Evolutionary conservation across 176 grass and related monocot genomes (phyloP), one percentile per base, ranked within the genome.

Genomic region (Aegilops umbellulata): DNA sequence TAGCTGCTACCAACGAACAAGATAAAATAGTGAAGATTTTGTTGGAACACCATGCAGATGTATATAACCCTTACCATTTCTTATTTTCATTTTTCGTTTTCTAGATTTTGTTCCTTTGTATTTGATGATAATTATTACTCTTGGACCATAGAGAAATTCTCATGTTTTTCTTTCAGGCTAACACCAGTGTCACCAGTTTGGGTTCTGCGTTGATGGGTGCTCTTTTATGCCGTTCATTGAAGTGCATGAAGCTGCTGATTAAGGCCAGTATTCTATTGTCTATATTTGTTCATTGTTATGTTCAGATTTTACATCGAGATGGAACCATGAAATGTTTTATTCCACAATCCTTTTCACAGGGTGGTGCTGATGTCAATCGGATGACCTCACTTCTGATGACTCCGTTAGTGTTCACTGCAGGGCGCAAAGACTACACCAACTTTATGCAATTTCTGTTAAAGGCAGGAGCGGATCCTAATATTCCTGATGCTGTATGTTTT

Each of bases 241-340:
- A 89, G 81, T 89, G 81, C 76, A 79, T 84, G 81, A 84, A 89
- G 30, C 81, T 89, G 84, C 87, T 89, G 10, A 62, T 84, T 64
- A 83, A 88, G 87, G 86, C 55, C 27, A 71, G 80, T 63, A 71
- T 49, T 72, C 25, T 79, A 47, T 25, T 68, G 7, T 47, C 44
- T 47, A 15, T 15, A 47, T 47, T 47, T 47, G 39, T 76, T 42
- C n/a, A 30, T 55, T 39, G 24, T 5, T 64, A 53, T 81, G n/a
- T 57, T 68, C 5, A 55, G 10, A 39, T 83, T 84, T 55, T 84
- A 73, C 36, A 73, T 14, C 36, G 31, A 47, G 44, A 47, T 47
- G 44, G 44, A 47, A 15, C 44, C 13, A 4, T 47, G 44, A 47
- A 47, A 47, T 38, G 20, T 78, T 51, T 24, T 87, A 15, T 71